These are phyloP conservation scores for Colletotrichum sp. DNA, from an alignment of 2,329 filamentous ascomycete genomes.

Conservation along the genomic window DNA sequence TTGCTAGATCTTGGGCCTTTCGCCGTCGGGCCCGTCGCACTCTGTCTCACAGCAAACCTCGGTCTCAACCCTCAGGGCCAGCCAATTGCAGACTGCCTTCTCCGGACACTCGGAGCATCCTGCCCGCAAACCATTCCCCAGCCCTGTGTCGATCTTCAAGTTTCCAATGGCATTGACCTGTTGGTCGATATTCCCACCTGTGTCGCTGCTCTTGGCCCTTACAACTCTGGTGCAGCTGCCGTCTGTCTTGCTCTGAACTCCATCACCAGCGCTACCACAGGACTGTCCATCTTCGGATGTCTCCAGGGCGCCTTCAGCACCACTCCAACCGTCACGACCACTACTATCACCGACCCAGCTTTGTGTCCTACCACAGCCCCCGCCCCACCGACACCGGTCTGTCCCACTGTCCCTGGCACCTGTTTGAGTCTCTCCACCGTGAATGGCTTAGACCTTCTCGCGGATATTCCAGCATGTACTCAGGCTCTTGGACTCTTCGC, in stretches of 20 bases:
- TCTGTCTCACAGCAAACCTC: not conserved
- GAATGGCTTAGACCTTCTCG: not conserved
- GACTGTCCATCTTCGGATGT: not conserved
- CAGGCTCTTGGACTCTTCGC: not conserved
- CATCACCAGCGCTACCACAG: not conserved
- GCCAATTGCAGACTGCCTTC: not conserved
- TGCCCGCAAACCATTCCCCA: not conserved
- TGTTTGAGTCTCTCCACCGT: not conserved
- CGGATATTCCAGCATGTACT: not conserved
- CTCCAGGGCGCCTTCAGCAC: not conserved
- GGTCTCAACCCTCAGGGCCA: not conserved
- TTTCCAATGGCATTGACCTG: not conserved
- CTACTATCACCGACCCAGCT: not conserved
- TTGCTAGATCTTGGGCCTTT: not conserved
- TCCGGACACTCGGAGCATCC: not conserved
- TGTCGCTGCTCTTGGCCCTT: not conserved
- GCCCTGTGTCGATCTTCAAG: not conserved
- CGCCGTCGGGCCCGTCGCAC: not conserved
- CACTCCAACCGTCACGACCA: not conserved
- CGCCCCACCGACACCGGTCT: not conserved
- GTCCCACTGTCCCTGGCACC: not conserved
- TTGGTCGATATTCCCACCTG: not conserved
- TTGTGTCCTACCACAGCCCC: not conserved
- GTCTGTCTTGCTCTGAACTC: not conserved
- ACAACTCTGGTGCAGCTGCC: not conserved